Base-by-base conservation (phyloP, 495 filamentous ascomycete genomes). In the Xylaria flabelliformis region DNA sequence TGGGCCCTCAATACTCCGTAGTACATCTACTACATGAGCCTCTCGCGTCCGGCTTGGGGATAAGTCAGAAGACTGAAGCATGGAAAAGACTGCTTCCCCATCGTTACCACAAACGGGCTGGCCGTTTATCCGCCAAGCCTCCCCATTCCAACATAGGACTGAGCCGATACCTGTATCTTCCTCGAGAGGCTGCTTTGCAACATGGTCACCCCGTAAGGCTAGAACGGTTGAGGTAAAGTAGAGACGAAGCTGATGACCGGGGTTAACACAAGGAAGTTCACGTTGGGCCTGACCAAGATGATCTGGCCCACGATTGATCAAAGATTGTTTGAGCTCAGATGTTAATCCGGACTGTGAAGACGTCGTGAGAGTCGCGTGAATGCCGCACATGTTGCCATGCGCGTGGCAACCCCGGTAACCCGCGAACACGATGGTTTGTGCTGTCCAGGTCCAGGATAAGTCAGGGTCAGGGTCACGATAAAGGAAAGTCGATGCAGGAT, bases 141-240 rank as follows among this genome's bases (percentile, higher is more conserved):
- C 96, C n/a, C 96, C 96, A 75, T 98, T 98, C 95, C 96, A 99
- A 85, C 95, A 98, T 19, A 99, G 85, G 15, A 93, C 84, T 10
- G 92, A 95, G 24, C 86, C 86, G n/a, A 85, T 88, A 2, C 73
- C 70, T n/a, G 51, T 19, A 5, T 74, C 21, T 74, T 93, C 90
- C 50, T 85, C 80, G 24, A 97, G 86, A 0, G 96, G 96, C 75
- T 99, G 96, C 17, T 80, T 77, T 21, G 91, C 88, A 58, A 97
- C 75, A 70, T 87, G 84, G 46, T 90, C 86, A 26, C 96, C 95
- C 74, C 96, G 88, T 24, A 99, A 84, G 5, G 94, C 88, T 6
- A 99, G 87, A 1, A 99, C 96, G 5, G 93, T 97, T 17, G 96
- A 94, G 4, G 90, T 85, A 75, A 95, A 92, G 21, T 85, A 88